phyloP scores from a whole-genome alignment of 306 rosid genomes.

The Fragaria nilgerrensis region DNA sequence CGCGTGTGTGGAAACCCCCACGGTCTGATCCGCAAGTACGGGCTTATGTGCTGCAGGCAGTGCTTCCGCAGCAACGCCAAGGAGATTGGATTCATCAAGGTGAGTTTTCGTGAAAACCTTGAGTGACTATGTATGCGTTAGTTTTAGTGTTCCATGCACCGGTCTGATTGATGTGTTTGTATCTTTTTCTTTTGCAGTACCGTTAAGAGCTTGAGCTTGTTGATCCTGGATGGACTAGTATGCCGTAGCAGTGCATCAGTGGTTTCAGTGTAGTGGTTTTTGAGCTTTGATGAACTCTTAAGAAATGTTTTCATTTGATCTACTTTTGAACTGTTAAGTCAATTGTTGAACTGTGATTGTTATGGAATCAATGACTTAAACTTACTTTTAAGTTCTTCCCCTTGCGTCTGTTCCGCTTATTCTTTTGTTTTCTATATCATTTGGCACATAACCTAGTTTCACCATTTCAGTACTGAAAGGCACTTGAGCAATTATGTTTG shows the following conservation, averaged over 20 bases:
- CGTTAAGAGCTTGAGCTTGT: conserved; percentile 38
- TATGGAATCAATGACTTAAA: conserved; percentile 13
- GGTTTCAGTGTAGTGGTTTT: neutral
- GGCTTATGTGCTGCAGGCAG: conserved; percentile 96
- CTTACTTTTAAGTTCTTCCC: neutral
- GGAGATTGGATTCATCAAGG: conserved; percentile 97
- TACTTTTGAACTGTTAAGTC: conserved; percentile 29
- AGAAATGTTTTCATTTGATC: conserved; percentile 21
- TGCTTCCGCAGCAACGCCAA: conserved; percentile 98
- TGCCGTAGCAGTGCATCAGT: neutral
- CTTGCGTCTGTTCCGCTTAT: no score
- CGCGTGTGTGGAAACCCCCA: conserved; percentile 81
- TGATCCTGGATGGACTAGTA: neutral
- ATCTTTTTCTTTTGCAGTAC: conserved; percentile 50
- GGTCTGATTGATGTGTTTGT: neutral
- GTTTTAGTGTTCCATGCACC: neutral
- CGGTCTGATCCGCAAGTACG: conserved; percentile 87
- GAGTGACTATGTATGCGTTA: neutral
- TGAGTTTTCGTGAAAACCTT: neutral
- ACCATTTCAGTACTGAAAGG: no score
- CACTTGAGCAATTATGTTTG: no score
- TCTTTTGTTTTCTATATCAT: no score
- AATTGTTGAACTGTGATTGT: conserved; percentile 12
- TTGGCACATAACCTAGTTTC: no score
- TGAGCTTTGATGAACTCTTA: conserved; percentile 22